These are phyloP conservation scores for Hypomontagnella monticulosa DNA, from an alignment of 495 filamentous ascomycete genomes.

Conservation along the genomic window DNA sequence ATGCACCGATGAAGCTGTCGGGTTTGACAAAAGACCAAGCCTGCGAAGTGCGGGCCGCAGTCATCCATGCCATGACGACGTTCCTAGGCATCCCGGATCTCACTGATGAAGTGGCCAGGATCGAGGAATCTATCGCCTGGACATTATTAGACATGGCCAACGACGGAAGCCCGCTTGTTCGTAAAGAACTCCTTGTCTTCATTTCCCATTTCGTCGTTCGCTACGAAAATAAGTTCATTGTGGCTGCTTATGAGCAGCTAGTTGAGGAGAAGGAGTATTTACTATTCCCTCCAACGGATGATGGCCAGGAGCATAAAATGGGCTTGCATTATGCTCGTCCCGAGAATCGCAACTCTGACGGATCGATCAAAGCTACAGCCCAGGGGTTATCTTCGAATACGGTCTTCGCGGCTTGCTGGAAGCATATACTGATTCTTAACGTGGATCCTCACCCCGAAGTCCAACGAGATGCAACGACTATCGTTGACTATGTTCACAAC, in stretches of 20 bases:
- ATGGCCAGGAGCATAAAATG: conserved; percentile 64
- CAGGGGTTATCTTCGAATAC: conserved; percentile 80
- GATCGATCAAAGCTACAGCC: conserved; percentile 57
- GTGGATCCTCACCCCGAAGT: conserved; percentile 96
- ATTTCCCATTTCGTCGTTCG: conserved; percentile 90
- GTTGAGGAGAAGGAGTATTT: conserved; percentile 81
- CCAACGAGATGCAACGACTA: conserved; percentile 78
- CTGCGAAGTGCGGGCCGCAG: conserved; percentile 93
- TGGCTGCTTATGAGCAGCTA: conserved; percentile 91
- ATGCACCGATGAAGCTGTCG: conserved; percentile 80
- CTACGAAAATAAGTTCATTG: conserved; percentile 91
- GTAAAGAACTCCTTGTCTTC: conserved; percentile 92
- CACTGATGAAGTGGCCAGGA: conserved; percentile 87
- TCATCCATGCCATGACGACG: conserved; percentile 89
- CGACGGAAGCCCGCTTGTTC: conserved; percentile 91
- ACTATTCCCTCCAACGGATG: conserved; percentile 58
- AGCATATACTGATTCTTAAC: conserved; percentile 86
- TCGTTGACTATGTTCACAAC: conserved; percentile 86
- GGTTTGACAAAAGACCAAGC: conserved; percentile 85
- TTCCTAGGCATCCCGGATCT: conserved; percentile 94
- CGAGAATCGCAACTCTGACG: conserved; percentile 60
- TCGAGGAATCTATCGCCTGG: conserved; percentile 88
- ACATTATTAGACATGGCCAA: conserved; percentile 85
- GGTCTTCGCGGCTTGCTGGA: conserved; percentile 92
- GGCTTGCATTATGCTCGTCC: conserved; percentile 62